Conservation (phyloP, 345 rosid genomes). For the Barbarea vulgaris region DNA sequence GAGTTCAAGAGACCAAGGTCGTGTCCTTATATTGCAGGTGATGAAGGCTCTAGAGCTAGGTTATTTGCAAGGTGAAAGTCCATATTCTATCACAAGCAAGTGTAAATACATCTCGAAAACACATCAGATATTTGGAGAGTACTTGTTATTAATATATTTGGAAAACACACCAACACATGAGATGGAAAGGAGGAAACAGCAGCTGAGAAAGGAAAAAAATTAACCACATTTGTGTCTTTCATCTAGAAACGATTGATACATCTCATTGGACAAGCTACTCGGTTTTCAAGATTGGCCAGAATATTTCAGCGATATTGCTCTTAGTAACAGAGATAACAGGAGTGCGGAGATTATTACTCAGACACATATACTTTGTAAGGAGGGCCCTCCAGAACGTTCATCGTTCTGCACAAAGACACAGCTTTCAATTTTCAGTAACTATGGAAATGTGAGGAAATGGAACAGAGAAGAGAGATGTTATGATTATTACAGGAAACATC, state of each 20-base stretch:
- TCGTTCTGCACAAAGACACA: conserved; percentile 48
- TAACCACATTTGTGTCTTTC: not conserved
- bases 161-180: not conserved
- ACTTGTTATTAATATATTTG: not conserved
- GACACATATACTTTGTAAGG: conserved; percentile 77
- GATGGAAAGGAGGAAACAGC: not conserved
- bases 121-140: not conserved
- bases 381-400: conserved; percentile 76
- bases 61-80: not conserved
- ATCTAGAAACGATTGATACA: not conserved
- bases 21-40: not conserved
- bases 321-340: conserved; percentile 13
- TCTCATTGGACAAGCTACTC: not conserved
- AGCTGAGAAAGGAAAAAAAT: not conserved
- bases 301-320: not conserved
- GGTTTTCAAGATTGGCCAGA: not conserved
- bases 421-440: conserved; percentile 2
- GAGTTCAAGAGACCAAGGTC: conserved; percentile 1
- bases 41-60: not conserved
- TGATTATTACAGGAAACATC: conserved; percentile 65
- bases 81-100: not conserved
- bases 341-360: conserved; percentile 48
- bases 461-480: not conserved
- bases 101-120: not conserved
- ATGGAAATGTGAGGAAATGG: not conserved